Evolutionary conservation across 495 filamentous ascomycete genomes (phyloP).

Genomic region (Cercophora samala): DNA sequence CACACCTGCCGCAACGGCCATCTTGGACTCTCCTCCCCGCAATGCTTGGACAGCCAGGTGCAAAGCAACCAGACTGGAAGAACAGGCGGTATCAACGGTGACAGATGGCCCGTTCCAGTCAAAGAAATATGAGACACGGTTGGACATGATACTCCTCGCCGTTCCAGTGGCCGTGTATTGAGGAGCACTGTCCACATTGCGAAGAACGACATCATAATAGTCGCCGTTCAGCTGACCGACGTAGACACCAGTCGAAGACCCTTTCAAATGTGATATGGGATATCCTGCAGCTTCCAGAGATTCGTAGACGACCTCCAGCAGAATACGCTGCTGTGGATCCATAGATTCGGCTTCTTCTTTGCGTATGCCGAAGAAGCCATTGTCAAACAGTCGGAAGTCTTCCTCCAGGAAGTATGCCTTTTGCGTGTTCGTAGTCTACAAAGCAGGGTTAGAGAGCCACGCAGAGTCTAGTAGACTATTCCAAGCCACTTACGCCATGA

Average conservation of each 20-base stretch:
- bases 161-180: slow-evolving; percentile 47
- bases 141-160: slow-evolving; percentile 38
- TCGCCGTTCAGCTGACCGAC: slow-evolving; percentile 28
- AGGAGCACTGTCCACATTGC: slow-evolving; percentile 25
- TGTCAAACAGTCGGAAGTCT: slow-evolving; percentile 44
- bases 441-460: neutral
- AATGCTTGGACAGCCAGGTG: slow-evolving; percentile 52
- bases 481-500: slow-evolving; percentile 38
- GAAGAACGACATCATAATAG: slow-evolving; percentile 23
- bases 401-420: slow-evolving; percentile 64
- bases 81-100: slow-evolving; percentile 53
- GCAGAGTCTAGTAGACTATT: neutral
- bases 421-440: slow-evolving; percentile 16
- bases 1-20: slow-evolving; percentile 49
- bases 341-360: slow-evolving; percentile 1
- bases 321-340: slow-evolving; percentile 4
- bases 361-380: slow-evolving; percentile 48
- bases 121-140: slow-evolving; percentile 51
- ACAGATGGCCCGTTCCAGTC: slow-evolving; percentile 43
- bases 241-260: slow-evolving; percentile 17
- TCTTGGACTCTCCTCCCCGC: slow-evolving; percentile 30
- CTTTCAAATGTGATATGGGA: neutral
- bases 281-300: slow-evolving; percentile 4
- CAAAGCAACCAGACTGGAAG: slow-evolving; percentile 49
- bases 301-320: slow-evolving; percentile 5